Percentiles rank a stretch among this genome's conserved stretches.
These are phyloP conservation scores for Phlebopus sp. DNA, from an alignment of 1,284 basidiomycete genomes.

Conservation along the genomic window DNA sequence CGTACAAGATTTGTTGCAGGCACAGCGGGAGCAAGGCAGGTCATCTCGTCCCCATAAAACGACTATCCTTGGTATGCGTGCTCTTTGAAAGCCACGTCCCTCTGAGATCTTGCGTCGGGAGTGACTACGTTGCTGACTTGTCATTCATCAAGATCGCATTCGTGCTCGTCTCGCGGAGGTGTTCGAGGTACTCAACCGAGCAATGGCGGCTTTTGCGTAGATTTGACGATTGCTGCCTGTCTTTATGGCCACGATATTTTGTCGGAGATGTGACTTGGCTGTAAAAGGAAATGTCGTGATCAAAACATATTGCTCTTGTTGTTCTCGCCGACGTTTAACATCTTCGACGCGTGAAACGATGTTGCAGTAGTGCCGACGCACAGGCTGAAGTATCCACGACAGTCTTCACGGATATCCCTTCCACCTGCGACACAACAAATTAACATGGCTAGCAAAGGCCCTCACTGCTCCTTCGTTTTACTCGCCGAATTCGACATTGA, in stretches of 20 bases:
- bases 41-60: constrained; percentile 21
- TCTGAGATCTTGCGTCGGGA: constrained; percentile 4
- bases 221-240: constrained; percentile 8
- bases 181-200: constrained; percentile 25
- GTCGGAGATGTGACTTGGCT: background rate
- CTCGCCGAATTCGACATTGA: constrained; percentile 96
- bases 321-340: constrained; percentile 2
- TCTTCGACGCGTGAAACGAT: constrained; percentile 12
- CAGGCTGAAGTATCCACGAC: background rate
- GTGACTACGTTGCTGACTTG: constrained; percentile 13
- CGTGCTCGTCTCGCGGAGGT: constrained; percentile 24
- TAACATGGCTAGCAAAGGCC: constrained; percentile 40
- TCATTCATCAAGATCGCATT: constrained; percentile 18
- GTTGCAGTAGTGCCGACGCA: constrained; percentile 7
- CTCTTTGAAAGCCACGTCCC: constrained; percentile 2
- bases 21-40: constrained; percentile 41
- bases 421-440: constrained; percentile 2
- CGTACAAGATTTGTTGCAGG: constrained; percentile 23
- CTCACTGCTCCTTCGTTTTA: constrained; percentile 89
- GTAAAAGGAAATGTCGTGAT: constrained; percentile 31
- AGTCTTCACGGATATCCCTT: constrained; percentile 4
- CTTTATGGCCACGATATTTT: background rate
- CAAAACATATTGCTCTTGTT: constrained; percentile 6
- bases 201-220: constrained; percentile 24
- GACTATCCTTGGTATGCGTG: constrained; percentile 22